Evolutionary conservation across 305 asterid genomes (phyloP), one percentile per base, ranked within the genome.

Genomic region (Euphrasia arctica): DNA sequence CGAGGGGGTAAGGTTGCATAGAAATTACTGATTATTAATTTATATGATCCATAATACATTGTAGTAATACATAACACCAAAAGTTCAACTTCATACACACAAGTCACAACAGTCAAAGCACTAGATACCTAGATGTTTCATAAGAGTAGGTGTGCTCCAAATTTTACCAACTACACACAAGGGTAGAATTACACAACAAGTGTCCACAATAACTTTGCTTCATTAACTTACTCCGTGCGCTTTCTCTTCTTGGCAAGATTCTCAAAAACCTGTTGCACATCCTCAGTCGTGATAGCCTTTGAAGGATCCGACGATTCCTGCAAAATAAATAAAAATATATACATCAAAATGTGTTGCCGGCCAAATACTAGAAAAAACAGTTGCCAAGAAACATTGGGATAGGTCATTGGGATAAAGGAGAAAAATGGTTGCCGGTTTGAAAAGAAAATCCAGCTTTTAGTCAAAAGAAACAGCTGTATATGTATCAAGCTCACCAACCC

Each of bases 231-330:
- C 3, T 65, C 66, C 66, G 60, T 50, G 5, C 94, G 95, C 80
- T 81, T 86, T 49, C 99, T 79, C 80, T 88, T 88, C 85, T 86
- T 87, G 62, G 92, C 84, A 68, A 93, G 96, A 77, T 93, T 93
- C 69, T 93, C 95, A 10, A 93, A 93, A 28, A 93, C 82, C 86
- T 86, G 95, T 69, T 86, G 91, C 66, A 93, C 71, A 76, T 93
- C 97, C 45, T 79, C 96, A 31, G 96, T 61, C 42, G 97, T 93
- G 67, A 93, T 71, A 8, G 97, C 54, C 83, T 90, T 93, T 0
- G 97, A 84, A 63, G 85, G 79, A 64, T 88, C 97, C 0, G 91
- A 81, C n/a, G 91, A 76, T 64, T 80, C 90, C 97, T 93, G 92
- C 6, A 13, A 48, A n/a, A 47, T 2, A 45, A 51, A 5, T 56